Evolutionary conservation across 2,329 filamentous ascomycete species (phyloP).

Genomic region (Metarhizium anisopliae): DNA sequence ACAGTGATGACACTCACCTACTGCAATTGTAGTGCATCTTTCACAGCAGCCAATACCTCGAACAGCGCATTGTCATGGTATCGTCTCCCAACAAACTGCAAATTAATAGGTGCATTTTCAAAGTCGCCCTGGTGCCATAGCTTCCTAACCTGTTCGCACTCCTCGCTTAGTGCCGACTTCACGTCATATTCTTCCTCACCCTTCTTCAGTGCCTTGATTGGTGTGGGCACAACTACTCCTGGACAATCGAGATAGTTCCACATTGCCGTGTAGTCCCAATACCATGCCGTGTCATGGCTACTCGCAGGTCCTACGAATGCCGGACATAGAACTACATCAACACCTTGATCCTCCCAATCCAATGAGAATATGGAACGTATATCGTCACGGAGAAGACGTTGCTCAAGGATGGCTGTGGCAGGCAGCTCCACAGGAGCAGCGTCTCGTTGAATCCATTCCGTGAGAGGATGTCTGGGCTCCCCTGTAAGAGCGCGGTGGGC

Average conservation of each 20-base stretch:
- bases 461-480: slow-evolving; percentile 20
- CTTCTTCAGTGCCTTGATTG: slow-evolving; percentile 8
- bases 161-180: background rate
- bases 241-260: slow-evolving; percentile 29
- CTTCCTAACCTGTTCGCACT: slow-evolving; percentile 15
- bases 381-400: slow-evolving; percentile 18
- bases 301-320: slow-evolving; percentile 17
- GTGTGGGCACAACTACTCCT: slow-evolving; percentile 24
- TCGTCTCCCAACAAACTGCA: slow-evolving; percentile 25
- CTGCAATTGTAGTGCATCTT: background rate
- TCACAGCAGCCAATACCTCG: slow-evolving; percentile 12
- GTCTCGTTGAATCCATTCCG: slow-evolving; percentile 14
- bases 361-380: slow-evolving; percentile 21
- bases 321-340: slow-evolving; percentile 23
- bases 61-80: slow-evolving; percentile 26
- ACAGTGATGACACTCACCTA: background rate
- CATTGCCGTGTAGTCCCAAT: slow-evolving; percentile 27
- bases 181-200: background rate
- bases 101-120: slow-evolving; percentile 22
- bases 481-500: slow-evolving; percentile 11
- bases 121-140: slow-evolving; percentile 25
- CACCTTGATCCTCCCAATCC: slow-evolving; percentile 24
- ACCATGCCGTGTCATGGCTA: slow-evolving; percentile 23
- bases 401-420: slow-evolving; percentile 13
- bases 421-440: slow-evolving; percentile 6